Percentiles rank a stretch among this genome's conserved stretches.
These are phyloP conservation scores for Thalassia testudinum DNA, from an alignment of 116 monocot genomes.

Conservation along the genomic window DNA sequence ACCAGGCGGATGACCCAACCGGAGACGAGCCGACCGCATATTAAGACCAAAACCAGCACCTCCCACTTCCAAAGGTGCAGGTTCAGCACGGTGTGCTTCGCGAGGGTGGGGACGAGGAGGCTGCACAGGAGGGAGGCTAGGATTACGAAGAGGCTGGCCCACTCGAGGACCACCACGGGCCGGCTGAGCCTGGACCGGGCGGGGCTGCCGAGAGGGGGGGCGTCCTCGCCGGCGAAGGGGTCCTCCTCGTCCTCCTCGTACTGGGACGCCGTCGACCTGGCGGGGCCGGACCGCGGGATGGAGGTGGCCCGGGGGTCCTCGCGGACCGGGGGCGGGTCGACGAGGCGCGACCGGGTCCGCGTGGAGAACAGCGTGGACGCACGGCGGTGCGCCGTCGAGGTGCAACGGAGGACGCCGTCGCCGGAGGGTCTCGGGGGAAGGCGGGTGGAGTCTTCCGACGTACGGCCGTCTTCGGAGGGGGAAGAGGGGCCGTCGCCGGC, in stretches of 20 bases:
- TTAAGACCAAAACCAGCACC: slow-evolving; percentile 54
- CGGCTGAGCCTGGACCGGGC: slow-evolving; percentile 12
- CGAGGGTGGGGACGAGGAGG: slow-evolving; percentile 19
- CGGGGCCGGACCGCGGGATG: slow-evolving; percentile 9
- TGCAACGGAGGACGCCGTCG: slow-evolving; percentile 27
- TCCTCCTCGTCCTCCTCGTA: slow-evolving; percentile 53
- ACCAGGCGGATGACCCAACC: slow-evolving; percentile 55
- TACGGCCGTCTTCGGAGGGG: background rate
- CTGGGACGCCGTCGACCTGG: slow-evolving; percentile 2
- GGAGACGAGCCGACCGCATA: slow-evolving; percentile 68
- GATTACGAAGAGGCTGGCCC: slow-evolving; percentile 37
- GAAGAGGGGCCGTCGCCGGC: background rate
- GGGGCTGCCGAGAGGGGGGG: slow-evolving; percentile 18
- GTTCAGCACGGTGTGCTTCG: slow-evolving; percentile 22
- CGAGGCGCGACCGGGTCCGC: slow-evolving; percentile 44
- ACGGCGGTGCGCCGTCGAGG: slow-evolving; percentile 25
- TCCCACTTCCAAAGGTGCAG: slow-evolving; percentile 88
- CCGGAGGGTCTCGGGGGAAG: background rate
- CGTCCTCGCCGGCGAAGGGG: slow-evolving; percentile 36
- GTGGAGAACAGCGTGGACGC: slow-evolving; percentile 10
- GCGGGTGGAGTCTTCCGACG: background rate
- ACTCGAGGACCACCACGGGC: slow-evolving; percentile 23
- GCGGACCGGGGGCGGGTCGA: slow-evolving; percentile 33
- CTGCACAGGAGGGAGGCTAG: slow-evolving; percentile 36
- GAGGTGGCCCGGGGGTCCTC: background rate